Evolutionary conservation across 2,329 filamentous ascomycete species (phyloP).

Genomic region (Phoma sp.): DNA sequence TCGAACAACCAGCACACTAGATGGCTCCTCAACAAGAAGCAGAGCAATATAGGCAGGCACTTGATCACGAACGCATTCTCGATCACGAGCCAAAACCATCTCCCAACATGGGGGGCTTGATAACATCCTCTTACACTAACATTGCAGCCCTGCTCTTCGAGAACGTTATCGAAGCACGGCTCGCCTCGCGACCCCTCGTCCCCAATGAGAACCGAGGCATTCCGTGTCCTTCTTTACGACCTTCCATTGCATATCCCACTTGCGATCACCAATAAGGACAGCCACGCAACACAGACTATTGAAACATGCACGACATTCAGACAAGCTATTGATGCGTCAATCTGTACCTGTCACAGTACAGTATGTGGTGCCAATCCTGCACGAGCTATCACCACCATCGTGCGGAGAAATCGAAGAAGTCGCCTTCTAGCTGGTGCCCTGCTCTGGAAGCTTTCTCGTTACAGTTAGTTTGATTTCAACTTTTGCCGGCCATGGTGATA

Average conservation of each 20-base stretch:
- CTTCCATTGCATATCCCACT: conserved; percentile 37
- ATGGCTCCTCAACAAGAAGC: conserved; percentile 15
- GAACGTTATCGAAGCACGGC: conserved; percentile 32
- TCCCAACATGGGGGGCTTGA: neutral
- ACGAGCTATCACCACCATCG: conserved; percentile 2
- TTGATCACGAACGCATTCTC: conserved; percentile 1
- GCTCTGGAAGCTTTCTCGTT: conserved; percentile 14
- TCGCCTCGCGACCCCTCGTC: conserved; percentile 16
- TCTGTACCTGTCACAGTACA: conserved; percentile 22
- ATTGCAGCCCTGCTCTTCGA: conserved; percentile 17
- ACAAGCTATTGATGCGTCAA: conserved; percentile 29
- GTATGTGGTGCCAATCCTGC: conserved; percentile 17
- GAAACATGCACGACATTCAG: conserved; percentile 21
- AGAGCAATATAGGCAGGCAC: conserved; percentile 9
- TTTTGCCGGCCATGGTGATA: neutral
- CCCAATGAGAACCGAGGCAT: conserved; percentile 30
- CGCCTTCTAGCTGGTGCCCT: neutral
- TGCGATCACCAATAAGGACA: conserved; percentile 4
- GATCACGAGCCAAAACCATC: conserved; percentile 13
- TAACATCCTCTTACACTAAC: conserved; percentile 7
- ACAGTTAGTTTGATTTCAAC: neutral
- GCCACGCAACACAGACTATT: conserved; percentile 12
- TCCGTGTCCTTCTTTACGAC: conserved; percentile 25
- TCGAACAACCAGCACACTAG: neutral
- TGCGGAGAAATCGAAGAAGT: conserved; percentile 4